phyloP scores from a whole-genome alignment of 169 alveolate species.

The Cryptosporidium ryanae region DNA sequence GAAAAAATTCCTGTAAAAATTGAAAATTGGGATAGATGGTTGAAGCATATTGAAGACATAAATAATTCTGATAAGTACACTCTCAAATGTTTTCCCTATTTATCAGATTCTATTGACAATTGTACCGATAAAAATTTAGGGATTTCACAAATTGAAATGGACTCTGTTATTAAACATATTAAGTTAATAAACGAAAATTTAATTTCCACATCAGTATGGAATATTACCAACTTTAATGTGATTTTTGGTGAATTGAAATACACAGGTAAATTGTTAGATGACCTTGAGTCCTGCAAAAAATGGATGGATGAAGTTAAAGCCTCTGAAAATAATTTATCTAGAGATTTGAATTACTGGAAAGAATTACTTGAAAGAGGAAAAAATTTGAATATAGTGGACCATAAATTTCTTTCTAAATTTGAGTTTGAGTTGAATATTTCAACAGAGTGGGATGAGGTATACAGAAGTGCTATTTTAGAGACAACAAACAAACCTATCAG shows the following conservation, averaged over 20 bases:
- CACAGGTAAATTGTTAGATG: slow-evolving; percentile 47
- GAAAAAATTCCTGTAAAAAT: slow-evolving; percentile 27
- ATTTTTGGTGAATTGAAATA: slow-evolving; percentile 26
- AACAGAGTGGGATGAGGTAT: slow-evolving; percentile 36
- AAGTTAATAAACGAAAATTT: neutral
- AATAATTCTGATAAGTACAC: slow-evolving; percentile 6
- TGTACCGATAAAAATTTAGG: neutral
- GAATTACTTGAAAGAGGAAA: slow-evolving; percentile 35
- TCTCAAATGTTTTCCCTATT: slow-evolving; percentile 11
- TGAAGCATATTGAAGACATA: slow-evolving; percentile 27
- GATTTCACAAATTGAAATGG: slow-evolving; percentile 8
- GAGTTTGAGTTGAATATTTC: slow-evolving; percentile 17
- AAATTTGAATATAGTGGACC: slow-evolving; percentile 33
- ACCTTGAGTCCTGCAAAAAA: slow-evolving; percentile 7
- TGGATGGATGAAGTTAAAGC: slow-evolving; percentile 4
- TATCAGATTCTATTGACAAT: neutral
- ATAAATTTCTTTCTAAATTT: neutral
- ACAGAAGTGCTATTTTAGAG: neutral
- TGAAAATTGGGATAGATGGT: slow-evolving; percentile 54
- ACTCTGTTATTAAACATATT: neutral
- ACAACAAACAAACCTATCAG: neutral
- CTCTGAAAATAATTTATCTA: neutral
- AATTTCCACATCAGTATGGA: slow-evolving; percentile 30
- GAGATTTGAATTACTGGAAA: slow-evolving; percentile 37
- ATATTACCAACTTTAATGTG: slow-evolving; percentile 6